These are phyloP conservation scores for Aspergillus nidulans DNA, from an alignment of 495 filamentous ascomycete genomes.

Conservation along the genomic window DNA sequence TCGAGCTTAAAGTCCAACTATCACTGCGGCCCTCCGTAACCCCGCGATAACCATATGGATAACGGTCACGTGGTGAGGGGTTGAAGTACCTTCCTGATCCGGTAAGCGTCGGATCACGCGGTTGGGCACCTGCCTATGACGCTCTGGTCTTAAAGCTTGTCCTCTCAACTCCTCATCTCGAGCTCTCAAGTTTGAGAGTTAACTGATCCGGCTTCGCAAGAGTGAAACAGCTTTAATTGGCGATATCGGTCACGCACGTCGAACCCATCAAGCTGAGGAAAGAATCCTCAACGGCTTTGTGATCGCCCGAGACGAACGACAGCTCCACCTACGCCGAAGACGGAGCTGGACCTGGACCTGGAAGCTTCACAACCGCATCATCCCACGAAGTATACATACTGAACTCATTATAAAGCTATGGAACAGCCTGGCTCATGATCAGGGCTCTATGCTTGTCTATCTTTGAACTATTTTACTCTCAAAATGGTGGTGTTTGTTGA, in stretches of 20 bases:
- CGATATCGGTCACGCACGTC: constrained; percentile 4
- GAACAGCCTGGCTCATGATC: constrained; percentile 1
- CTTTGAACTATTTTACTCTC: not conserved
- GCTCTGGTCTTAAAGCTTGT: not conserved
- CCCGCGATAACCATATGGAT: not conserved
- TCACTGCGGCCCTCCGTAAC: not conserved
- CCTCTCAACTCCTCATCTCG: not conserved
- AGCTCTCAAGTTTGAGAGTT: not conserved
- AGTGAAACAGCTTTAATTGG: not conserved
- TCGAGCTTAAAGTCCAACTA: not conserved
- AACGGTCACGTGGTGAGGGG: constrained; percentile 4
- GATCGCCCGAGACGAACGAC: constrained; percentile 22
- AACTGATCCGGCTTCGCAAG: constrained; percentile 5
- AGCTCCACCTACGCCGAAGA: constrained; percentile 21
- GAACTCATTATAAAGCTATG: constrained; percentile 10
- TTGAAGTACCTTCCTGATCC: constrained; percentile 1
- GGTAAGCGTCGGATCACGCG: not conserved
- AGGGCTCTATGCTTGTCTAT: constrained; percentile 2
- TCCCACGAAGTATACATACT: constrained; percentile 19
- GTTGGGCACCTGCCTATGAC: not conserved
- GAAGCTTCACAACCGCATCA: constrained; percentile 24
- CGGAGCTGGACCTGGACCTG: constrained; percentile 22
- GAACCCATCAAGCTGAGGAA: constrained; percentile 9
- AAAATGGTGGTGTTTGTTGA: constrained; percentile 48
- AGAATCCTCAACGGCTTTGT: constrained; percentile 12